phyloP scores from a whole-genome alignment of 176 grass and related monocot species.

The Oryza meyeriana region DNA sequence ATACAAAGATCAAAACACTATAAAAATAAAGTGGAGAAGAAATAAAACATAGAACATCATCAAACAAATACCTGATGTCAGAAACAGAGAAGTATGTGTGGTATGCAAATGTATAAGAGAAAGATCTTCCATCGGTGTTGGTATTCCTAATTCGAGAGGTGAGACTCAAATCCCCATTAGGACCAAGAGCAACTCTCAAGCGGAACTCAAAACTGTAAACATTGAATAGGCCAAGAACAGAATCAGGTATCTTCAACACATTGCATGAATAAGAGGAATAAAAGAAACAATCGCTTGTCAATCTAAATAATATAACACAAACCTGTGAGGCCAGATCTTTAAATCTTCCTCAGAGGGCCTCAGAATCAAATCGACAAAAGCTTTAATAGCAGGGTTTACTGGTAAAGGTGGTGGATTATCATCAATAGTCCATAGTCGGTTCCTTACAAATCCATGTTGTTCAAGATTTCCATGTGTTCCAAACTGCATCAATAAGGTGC shows the following conservation, averaged over 20 bases:
- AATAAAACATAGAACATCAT: background rate
- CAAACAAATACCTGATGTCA: constrained; percentile 46
- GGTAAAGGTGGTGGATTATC: constrained; percentile 65
- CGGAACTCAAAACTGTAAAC: constrained; percentile 59
- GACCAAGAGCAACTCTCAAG: constrained; percentile 82
- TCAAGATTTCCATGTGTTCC: constrained; percentile 82
- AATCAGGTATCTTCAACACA: constrained; percentile 10
- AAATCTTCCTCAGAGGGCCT: constrained; percentile 71
- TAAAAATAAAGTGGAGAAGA: constrained; percentile 23
- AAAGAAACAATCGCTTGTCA: background rate
- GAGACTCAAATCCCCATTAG: constrained; percentile 80
- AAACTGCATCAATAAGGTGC: constrained; percentile 59
- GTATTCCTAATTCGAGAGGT: constrained; percentile 92
- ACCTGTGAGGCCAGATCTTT: constrained; percentile 89
- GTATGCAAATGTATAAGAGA: constrained; percentile 91
- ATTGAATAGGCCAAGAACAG: background rate
- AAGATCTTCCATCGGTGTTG: constrained; percentile 69
- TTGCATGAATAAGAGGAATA: constrained; percentile 4
- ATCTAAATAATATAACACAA: constrained; percentile 2
- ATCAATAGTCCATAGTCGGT: constrained; percentile 69
- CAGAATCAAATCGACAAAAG: constrained; percentile 83
- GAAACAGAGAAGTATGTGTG: constrained; percentile 97
- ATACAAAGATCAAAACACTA: background rate
- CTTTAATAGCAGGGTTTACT: constrained; percentile 51
- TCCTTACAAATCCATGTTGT: constrained; percentile 86